phyloP scores from a whole-genome alignment of 176 grass and related monocot genomes.

The Carex pumila region DNA sequence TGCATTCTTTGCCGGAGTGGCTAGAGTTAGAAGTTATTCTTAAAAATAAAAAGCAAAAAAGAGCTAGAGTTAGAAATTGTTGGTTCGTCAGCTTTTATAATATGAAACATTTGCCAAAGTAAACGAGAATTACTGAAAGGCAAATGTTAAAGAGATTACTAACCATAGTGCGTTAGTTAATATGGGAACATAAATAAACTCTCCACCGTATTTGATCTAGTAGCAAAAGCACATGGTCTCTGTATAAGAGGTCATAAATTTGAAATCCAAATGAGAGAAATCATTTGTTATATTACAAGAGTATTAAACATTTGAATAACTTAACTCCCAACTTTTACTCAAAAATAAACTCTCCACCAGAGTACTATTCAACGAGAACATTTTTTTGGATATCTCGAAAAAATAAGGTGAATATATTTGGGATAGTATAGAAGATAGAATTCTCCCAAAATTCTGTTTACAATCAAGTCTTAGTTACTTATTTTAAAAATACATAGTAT shows the following conservation, averaged over 20 bases:
- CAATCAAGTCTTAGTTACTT: not conserved
- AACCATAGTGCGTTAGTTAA: not conserved
- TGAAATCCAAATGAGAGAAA: no score
- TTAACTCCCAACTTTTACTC: no score
- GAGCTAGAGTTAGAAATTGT: no score
- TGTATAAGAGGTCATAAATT: no score
- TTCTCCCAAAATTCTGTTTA: not conserved
- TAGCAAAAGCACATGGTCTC: no score
- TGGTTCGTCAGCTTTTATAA: no score
- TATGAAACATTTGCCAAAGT: not conserved
- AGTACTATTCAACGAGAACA: not conserved
- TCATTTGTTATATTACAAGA: no score
- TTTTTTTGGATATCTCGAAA: not conserved
- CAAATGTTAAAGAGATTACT: not conserved
- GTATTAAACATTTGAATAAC: no score
- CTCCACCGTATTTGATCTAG: no score
- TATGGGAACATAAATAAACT: not conserved
- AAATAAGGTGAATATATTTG: not conserved
- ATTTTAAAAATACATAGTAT: not conserved
- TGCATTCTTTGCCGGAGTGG: not conserved
- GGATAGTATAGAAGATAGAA: not conserved
- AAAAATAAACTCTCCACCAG: not conserved
- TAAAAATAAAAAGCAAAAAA: no score
- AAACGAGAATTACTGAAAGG: not conserved
- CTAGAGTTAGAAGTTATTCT: not conserved